Percentiles rank a stretch among this genome's conserved stretches.
phyloP scores from a whole-genome alignment of 371 early-diverging fungal species.

The Mucor piriformis region DNA sequence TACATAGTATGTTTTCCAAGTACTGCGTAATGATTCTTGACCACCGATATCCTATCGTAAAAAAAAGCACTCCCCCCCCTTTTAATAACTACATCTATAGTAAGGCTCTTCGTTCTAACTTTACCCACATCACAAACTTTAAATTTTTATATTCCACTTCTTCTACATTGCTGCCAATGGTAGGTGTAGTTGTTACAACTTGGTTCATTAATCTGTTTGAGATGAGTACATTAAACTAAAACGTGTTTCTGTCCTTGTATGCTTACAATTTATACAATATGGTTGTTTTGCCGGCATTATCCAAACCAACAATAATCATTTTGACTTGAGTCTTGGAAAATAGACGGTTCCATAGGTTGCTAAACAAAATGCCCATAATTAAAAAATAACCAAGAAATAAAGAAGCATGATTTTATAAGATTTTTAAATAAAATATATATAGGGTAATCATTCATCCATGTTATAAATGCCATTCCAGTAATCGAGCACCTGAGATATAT shows the following conservation, averaged over 20 bases:
- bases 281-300: slow-evolving; percentile 95
- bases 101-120: slow-evolving; percentile 19
- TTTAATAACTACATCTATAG: not conserved
- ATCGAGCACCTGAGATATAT: slow-evolving; percentile 1
- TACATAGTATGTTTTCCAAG: slow-evolving; percentile 77
- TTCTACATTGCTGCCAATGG: slow-evolving; percentile 77
- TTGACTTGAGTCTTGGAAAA: slow-evolving; percentile 81
- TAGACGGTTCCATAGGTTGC: slow-evolving; percentile 43
- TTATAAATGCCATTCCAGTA: slow-evolving; percentile 19
- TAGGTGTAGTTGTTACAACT: slow-evolving; percentile 74
- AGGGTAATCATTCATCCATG: slow-evolving; percentile 6
- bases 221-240: not conserved
- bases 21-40: slow-evolving; percentile 69
- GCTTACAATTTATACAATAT: slow-evolving; percentile 67
- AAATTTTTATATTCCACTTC: slow-evolving; percentile 74
- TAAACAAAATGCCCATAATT: slow-evolving; percentile 49
- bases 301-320: slow-evolving; percentile 90
- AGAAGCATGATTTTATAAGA: not conserved
- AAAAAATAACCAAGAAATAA: not conserved
- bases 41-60: slow-evolving; percentile 70
- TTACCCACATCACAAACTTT: slow-evolving; percentile 75
- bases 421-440: not conserved
- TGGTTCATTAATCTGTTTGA: slow-evolving; percentile 65
- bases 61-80: not conserved
- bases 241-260: not conserved